These are phyloP conservation scores for Didymella exigua DNA, from an alignment of 2,329 filamentous ascomycete species.

Conservation along the genomic window DNA sequence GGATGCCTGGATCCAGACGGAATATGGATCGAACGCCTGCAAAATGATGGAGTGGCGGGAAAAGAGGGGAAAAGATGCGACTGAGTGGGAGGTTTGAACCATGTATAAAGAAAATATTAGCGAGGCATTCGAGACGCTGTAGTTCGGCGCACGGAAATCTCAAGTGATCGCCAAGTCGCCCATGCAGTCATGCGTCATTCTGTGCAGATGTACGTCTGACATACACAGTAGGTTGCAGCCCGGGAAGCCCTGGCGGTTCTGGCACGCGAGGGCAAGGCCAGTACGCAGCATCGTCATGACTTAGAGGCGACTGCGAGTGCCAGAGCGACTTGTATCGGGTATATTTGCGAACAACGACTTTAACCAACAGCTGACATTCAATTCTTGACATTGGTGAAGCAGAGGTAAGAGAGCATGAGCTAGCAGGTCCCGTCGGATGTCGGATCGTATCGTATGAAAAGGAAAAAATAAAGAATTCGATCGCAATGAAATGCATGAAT, in stretches of 20 bases:
- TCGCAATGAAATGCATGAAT: neutral
- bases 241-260: neutral
- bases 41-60: constrained; percentile 14
- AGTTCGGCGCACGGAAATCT: neutral
- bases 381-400: neutral
- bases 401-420: neutral
- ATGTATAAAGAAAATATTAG: neutral
- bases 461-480: neutral
- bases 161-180: neutral
- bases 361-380: neutral
- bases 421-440: neutral
- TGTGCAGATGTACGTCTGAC: neutral
- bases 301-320: neutral
- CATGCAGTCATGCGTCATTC: neutral
- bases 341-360: neutral
- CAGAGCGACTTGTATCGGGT: neutral
- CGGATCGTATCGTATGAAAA: neutral
- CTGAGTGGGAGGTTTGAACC: neutral
- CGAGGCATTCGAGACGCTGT: neutral
- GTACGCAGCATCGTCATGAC: neutral
- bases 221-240: neutral
- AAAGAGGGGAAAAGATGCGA: neutral
- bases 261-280: neutral
- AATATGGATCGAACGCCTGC: constrained; percentile 2
- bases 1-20: constrained; percentile 15